phyloP scores from a whole-genome alignment of 495 filamentous ascomycete species.

The Neurospora tetrasperma region DNA sequence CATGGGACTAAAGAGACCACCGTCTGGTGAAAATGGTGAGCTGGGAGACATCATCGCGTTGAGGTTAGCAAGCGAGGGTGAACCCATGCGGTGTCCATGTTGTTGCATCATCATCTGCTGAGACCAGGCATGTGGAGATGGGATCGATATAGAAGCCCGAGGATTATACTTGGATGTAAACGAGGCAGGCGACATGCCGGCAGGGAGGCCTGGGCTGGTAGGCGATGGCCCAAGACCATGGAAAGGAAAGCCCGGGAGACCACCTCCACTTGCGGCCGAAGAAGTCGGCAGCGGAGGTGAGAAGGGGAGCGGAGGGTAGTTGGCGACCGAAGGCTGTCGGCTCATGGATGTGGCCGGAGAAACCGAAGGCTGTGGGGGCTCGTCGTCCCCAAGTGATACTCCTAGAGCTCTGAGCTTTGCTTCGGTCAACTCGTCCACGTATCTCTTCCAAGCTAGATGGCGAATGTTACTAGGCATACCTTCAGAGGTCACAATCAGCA shows the following conservation, averaged over 20 bases:
- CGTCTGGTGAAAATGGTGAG: constrained; percentile 42
- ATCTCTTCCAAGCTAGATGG: constrained; percentile 63
- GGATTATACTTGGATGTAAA: constrained; percentile 46
- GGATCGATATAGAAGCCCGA: constrained; percentile 43
- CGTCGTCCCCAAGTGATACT: constrained; percentile 65
- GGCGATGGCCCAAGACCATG: constrained; percentile 26
- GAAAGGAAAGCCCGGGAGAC: constrained; percentile 50
- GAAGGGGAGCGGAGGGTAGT: constrained; percentile 54
- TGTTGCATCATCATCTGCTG: constrained; percentile 44
- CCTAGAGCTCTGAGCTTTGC: constrained; percentile 86
- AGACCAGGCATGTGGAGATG: constrained; percentile 42
- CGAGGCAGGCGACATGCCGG: constrained; percentile 45
- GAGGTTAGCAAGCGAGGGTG: constrained; percentile 44
- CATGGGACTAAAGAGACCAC: constrained; percentile 11
- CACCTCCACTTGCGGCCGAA: constrained; percentile 52
- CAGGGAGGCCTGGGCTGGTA: constrained; percentile 45
- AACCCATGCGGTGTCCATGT: constrained; percentile 44
- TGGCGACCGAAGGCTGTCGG: constrained; percentile 48
- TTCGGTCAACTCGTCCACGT: constrained; percentile 71
- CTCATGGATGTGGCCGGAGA: constrained; percentile 44
- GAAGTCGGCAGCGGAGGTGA: constrained; percentile 63
- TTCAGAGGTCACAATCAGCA: not conserved
- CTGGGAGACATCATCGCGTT: constrained; percentile 40
- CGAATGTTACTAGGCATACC: constrained; percentile 10
- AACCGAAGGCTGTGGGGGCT: constrained; percentile 46